phyloP scores from a whole-genome alignment of 345 rosid species.

The Trapa incisa region DNA sequence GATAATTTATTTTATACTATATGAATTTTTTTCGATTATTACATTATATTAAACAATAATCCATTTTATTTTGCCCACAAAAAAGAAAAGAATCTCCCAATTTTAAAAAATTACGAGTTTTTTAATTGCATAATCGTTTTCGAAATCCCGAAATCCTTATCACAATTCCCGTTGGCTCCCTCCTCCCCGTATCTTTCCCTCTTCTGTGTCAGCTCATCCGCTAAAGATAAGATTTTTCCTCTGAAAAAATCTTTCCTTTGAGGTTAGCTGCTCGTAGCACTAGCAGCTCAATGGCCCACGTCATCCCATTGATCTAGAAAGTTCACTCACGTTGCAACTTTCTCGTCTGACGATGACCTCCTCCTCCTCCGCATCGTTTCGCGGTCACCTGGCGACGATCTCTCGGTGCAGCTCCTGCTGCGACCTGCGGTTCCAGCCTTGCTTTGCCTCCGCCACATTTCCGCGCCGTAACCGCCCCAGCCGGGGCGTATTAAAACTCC shows the following conservation, averaged over 20 bases:
- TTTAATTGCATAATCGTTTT: too few species aligned
- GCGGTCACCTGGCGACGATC: conserved; percentile 32
- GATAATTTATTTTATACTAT: too few species aligned
- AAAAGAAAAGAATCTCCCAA: too few species aligned
- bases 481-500: conserved; percentile 17
- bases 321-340: neutral
- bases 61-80: too few species aligned
- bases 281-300: conserved; percentile 4
- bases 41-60: too few species aligned
- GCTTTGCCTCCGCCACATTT: conserved; percentile 27
- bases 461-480: conserved; percentile 14
- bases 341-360: conserved; percentile 30
- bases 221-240: conserved; percentile 11
- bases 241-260: neutral
- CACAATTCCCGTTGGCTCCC: neutral
- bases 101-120: too few species aligned
- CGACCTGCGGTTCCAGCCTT: conserved; percentile 41
- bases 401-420: conserved; percentile 46
- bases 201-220: neutral
- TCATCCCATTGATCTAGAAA: neutral
- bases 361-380: conserved; percentile 35
- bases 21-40: too few species aligned
- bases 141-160: too few species aligned
- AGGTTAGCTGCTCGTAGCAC: neutral
- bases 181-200: neutral